Base-by-base conservation (phyloP, 2,329 filamentous ascomycete species). In the Fusarium palustre region DNA sequence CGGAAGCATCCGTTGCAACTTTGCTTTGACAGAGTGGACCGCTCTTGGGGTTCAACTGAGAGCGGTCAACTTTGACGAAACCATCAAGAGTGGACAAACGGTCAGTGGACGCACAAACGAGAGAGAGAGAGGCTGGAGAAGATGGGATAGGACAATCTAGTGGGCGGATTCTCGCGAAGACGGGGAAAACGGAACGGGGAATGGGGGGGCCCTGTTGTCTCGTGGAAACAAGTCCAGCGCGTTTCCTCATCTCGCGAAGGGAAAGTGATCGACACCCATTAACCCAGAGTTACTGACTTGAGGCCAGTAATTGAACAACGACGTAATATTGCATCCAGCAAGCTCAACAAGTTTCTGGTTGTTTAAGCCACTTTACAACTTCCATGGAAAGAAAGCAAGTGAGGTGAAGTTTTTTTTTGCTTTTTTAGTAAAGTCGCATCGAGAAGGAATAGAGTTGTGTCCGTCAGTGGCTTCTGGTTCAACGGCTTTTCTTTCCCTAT, bases 191-290 rank as follows among this genome's bases (percentile, higher is more conserved):
- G 68, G 56, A 50, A 58, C 57, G 49, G 55, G 55, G 45, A 46
- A 52, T 42, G 63, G 52, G 56, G 56, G 53, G 59, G 24, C 59
- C 67, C 64, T 53, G 56, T 69, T 71, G 53, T 48, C 56, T 67
- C 55, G 49, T 46, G 57, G 58, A 56, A 59, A 65, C 69, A 58
- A 50, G 53, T 50, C 64, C 56, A 71, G 34, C 20, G 45, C 31
- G 36, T 50, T 53, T 46, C 15, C 52, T 36, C 60, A 34, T 54
- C 64, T 72, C 28, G 55, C 31, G n/a, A 59, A 28, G 16, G 71
- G 69, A 74, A 74, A 74, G 56, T 48, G 71, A 73, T 73, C 71
- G 62, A 65, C 70, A 25, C 1, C 7, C 18, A 42, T 49, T 67
- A 28, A 38, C 55, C 53, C 54, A 25, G 25, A 39, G 34, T 38